A percentile compares a stretch with the other conserved stretches of the same genome.
Conservation (phyloP, 139 green algal genomes). For the Limnomonas spitsbergensis region DNA sequence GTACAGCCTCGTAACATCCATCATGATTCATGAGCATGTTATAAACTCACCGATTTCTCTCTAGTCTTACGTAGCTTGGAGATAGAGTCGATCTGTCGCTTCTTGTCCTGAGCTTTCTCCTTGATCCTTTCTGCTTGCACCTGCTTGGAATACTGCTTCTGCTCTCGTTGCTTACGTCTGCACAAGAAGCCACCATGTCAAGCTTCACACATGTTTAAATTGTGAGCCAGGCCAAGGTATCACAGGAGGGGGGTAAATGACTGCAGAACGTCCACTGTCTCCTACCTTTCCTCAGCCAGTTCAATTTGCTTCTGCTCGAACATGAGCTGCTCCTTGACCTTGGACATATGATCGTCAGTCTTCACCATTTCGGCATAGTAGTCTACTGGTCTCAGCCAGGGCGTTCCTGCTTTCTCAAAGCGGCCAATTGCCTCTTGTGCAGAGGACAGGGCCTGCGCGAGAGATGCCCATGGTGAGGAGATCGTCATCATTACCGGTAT, state of each 20-base stretch:
- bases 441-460: slow-evolving; percentile 62
- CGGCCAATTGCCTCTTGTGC: slow-evolving; percentile 62
- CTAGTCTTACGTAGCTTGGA: slow-evolving; percentile 69
- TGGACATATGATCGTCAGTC: slow-evolving; percentile 90
- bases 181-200: too few species aligned
- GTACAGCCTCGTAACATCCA: neutral
- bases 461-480: too few species aligned
- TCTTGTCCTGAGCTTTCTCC: slow-evolving; percentile 80
- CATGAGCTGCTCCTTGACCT: slow-evolving; percentile 85
- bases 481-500: too few species aligned
- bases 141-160: slow-evolving; percentile 89
- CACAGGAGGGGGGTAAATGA: too few species aligned
- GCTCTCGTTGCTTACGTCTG: slow-evolving; percentile 85
- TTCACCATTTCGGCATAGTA: slow-evolving; percentile 99
- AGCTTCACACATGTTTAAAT: too few species aligned
- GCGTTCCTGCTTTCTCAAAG: slow-evolving; percentile 62
- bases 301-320: slow-evolving; percentile 80
- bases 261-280: too few species aligned
- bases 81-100: slow-evolving; percentile 74
- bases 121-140: slow-evolving; percentile 83
- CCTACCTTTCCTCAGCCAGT: slow-evolving; percentile 47
- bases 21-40: neutral
- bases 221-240: too few species aligned
- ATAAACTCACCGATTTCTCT: slow-evolving; percentile 33
- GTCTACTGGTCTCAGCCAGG: slow-evolving; percentile 82